Evolutionary conservation across 2,329 filamentous ascomycete species (phyloP).

Genomic region (Cercospora nicotianae): DNA sequence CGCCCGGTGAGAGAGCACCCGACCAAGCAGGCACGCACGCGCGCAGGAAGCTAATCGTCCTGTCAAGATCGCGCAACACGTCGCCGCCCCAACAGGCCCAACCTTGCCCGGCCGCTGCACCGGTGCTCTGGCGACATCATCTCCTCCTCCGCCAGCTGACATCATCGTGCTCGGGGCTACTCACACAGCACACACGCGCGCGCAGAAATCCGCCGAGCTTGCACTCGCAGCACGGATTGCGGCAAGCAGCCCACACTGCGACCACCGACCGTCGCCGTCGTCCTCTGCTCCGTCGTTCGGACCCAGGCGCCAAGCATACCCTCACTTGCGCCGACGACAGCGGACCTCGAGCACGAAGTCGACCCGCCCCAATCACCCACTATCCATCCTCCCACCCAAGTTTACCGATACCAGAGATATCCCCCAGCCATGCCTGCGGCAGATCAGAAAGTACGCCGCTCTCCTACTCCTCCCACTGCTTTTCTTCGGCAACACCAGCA

Average conservation of each 20-base stretch:
- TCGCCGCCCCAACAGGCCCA: not conserved
- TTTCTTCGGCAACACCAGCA: constrained; percentile 14
- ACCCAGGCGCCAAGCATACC: constrained; percentile 4
- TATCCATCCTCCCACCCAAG: constrained; percentile 1
- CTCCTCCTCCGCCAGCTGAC: constrained; percentile 3
- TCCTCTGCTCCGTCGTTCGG: not conserved
- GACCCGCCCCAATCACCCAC: constrained; percentile 6
- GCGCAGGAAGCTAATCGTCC: not conserved
- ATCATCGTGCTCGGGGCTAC: constrained; percentile 8
- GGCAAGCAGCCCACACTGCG: not conserved
- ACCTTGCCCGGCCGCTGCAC: not conserved
- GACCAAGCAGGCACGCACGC: not conserved
- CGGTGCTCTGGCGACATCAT: constrained; percentile 7
- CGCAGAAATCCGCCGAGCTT: constrained; percentile 3
- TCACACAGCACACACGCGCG: constrained; percentile 4
- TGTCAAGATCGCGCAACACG: not conserved
- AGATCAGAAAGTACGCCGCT: constrained; percentile 31
- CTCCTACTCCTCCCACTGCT: constrained; percentile 18
- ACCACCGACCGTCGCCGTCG: constrained; percentile 1
- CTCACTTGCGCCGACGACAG: constrained; percentile 8
- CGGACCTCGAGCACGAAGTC: not conserved
- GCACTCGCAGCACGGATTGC: not conserved
- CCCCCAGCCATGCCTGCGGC: constrained; percentile 28
- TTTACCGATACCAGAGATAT: not conserved
- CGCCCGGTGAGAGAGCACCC: not conserved